Conservation (phyloP, 1,284 basidiomycete species). For the Ustilago trichophora region DNA sequence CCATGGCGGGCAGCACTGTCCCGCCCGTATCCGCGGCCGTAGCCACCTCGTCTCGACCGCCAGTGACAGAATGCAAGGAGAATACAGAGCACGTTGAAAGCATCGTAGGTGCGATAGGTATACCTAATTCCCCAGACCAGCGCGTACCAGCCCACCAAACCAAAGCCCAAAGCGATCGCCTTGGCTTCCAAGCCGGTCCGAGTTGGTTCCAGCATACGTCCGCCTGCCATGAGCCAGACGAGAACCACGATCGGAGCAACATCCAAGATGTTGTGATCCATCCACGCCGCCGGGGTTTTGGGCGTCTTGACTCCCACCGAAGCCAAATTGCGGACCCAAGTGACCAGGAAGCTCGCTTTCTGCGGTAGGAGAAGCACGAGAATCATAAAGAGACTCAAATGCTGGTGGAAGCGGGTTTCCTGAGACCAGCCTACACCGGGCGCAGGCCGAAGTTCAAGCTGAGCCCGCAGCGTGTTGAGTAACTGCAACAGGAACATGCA, state of each 20-base stretch:
- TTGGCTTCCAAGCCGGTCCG: conserved; percentile 15
- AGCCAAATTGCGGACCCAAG: conserved; percentile 82
- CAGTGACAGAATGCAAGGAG: conserved; percentile 32
- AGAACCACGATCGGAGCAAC: conserved; percentile 76
- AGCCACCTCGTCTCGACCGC: conserved; percentile 23
- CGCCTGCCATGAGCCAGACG: conserved; percentile 52
- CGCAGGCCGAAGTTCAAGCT: conserved; percentile 18
- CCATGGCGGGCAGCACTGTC: neutral
- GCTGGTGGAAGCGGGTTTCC: conserved; percentile 69
- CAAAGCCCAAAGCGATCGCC: conserved; percentile 21
- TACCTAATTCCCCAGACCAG: conserved; percentile 50
- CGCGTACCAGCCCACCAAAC: conserved; percentile 25
- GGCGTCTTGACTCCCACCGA: conserved; percentile 66
- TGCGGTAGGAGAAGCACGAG: conserved; percentile 86
- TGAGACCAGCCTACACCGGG: conserved; percentile 24
- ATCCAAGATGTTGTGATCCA: conserved; percentile 77
- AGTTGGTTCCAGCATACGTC: conserved; percentile 34
- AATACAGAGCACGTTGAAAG: conserved; percentile 23
- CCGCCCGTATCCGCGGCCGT: neutral
- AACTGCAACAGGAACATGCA: conserved; percentile 81
- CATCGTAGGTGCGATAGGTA: conserved; percentile 45
- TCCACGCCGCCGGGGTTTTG: conserved; percentile 42
- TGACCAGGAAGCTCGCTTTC: conserved; percentile 79
- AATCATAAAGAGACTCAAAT: conserved; percentile 73
- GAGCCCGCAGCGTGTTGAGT: conserved; percentile 60